Conservation (phyloP, 352 stramenopile species). For the Phytophthora hybrid region DNA sequence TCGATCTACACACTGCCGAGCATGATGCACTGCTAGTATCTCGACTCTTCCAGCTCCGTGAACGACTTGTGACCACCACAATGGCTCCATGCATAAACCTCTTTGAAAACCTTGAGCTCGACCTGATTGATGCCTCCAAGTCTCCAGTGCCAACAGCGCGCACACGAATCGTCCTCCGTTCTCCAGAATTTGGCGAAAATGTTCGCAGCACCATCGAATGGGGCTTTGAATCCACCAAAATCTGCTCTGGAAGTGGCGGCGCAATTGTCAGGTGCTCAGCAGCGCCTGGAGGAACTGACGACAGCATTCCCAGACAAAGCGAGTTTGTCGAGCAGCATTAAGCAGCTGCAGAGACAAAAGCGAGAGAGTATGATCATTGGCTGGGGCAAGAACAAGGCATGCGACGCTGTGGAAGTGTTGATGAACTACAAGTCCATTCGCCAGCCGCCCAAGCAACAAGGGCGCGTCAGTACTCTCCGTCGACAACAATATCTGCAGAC, state of each 20-base stretch:
- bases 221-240: too few relatives aligned
- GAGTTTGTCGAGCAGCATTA: constrained; percentile 44
- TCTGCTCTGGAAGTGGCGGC: neutral
- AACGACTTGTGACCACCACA: constrained; percentile 31
- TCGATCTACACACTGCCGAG: constrained; percentile 29
- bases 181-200: constrained; percentile 24
- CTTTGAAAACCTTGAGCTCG: constrained; percentile 30
- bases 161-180: constrained; percentile 8
- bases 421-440: constrained; percentile 11
- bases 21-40: constrained; percentile 23
- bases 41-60: constrained; percentile 33
- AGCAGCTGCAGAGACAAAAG: constrained; percentile 54
- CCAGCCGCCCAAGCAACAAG: constrained; percentile 14
- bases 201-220: constrained; percentile 24
- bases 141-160: constrained; percentile 23
- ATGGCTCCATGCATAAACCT: constrained; percentile 15
- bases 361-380: constrained; percentile 49
- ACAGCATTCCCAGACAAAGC: constrained; percentile 40
- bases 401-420: neutral
- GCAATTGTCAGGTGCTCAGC: constrained; percentile 30
- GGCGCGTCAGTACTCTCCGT: constrained; percentile 7
- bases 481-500: constrained; percentile 27
- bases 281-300: constrained; percentile 31
- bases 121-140: constrained; percentile 22
- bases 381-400: constrained; percentile 39